A percentile compares a stretch with the other conserved stretches of the same genome.
These are phyloP conservation scores for Tylopilus rubrobrunneus DNA, from an alignment of 768 basidiomycete genomes.

Conservation along the genomic window DNA sequence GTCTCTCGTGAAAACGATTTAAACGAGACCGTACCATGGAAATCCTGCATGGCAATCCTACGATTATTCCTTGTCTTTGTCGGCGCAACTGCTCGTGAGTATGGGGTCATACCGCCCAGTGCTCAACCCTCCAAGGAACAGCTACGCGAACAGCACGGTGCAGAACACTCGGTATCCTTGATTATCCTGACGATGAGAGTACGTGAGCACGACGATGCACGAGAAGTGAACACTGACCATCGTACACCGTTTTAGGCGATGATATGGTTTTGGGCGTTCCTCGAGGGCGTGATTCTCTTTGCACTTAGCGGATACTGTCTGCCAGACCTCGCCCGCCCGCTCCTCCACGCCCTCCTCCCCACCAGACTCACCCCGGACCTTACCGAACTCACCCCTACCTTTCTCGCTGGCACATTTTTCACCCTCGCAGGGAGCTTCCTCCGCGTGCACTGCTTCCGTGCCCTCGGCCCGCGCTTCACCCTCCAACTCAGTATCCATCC, in stretches of 20 bases:
- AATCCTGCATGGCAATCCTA: not conserved
- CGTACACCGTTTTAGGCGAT: not conserved
- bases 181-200: not conserved
- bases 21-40: not conserved
- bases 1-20: not conserved
- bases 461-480: conserved; percentile 24
- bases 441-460: conserved; percentile 11
- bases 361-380: not conserved
- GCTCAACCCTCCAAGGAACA: conserved; percentile 8
- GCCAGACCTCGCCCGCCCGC: not conserved
- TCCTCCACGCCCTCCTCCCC: not conserved
- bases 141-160: conserved; percentile 7
- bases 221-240: not conserved
- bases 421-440: conserved; percentile 5
- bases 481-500: conserved; percentile 24
- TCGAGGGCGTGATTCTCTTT: conserved; percentile 1
- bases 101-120: conserved; percentile 13
- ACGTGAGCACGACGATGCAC: not conserved
- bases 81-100: not conserved
- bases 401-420: conserved; percentile 7
- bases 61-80: conserved; percentile 8
- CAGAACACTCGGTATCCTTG: not conserved
- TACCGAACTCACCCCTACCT: not conserved
- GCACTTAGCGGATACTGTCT: not conserved
- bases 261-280: conserved; percentile 3